These are phyloP conservation scores for Trichoderma sp. DNA, from an alignment of 2,329 filamentous ascomycete genomes.

Conservation along the genomic window DNA sequence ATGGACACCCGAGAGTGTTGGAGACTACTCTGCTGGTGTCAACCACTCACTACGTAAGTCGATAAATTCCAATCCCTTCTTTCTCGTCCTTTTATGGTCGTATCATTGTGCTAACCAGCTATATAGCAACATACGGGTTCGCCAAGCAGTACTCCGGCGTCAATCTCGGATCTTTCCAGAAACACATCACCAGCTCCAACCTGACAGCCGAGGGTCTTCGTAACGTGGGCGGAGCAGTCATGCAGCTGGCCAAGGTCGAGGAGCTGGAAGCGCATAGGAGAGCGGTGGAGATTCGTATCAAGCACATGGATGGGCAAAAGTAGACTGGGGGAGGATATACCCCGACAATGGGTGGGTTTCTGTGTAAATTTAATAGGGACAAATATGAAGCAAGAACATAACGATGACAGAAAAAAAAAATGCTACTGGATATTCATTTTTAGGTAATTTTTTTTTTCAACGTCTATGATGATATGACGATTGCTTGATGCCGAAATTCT, in stretches of 20 bases:
- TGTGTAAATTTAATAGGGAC: neutral
- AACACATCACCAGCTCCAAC: slow-evolving; percentile 95
- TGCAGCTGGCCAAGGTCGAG: slow-evolving; percentile 92
- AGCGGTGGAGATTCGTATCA: slow-evolving; percentile 79
- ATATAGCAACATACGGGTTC: slow-evolving; percentile 87
- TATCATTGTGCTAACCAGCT: slow-evolving; percentile 20
- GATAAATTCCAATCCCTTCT: neutral
- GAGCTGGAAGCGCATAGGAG: slow-evolving; percentile 90
- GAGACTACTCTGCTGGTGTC: slow-evolving; percentile 95
- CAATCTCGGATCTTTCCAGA: slow-evolving; percentile 92
- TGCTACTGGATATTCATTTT: neutral
- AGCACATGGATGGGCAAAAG: slow-evolving; percentile 42
- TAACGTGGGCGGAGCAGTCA: slow-evolving; percentile 85
- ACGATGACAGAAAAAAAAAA: neutral
- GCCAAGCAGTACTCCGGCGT: slow-evolving; percentile 98
- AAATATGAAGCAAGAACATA: neutral
- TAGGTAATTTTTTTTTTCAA: neutral
- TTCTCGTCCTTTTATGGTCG: neutral
- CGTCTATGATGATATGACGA: neutral
- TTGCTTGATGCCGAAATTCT: slow-evolving; percentile 10
- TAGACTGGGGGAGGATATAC: neutral
- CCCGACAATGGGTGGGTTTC: neutral
- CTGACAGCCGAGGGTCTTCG: slow-evolving; percentile 79
- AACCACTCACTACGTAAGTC: slow-evolving; percentile 94
- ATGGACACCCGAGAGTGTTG: slow-evolving; percentile 97